Base-by-base conservation (phyloP, 2,329 filamentous ascomycete genomes). In the Ophiobolus disseminans region DNA sequence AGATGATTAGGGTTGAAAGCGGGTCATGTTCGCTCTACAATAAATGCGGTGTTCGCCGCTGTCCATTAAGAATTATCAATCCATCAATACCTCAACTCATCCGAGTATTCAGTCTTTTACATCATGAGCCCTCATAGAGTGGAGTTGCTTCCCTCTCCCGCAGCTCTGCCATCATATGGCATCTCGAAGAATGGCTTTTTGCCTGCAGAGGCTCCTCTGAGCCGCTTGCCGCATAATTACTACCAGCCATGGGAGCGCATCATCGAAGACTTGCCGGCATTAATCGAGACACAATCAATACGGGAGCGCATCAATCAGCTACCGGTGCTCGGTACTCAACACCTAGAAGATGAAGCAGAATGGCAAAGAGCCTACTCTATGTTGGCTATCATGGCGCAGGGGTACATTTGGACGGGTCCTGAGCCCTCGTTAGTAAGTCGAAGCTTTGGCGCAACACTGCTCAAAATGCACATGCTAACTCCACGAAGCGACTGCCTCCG, bases 221-320 rank as follows among this genome's bases (percentile, higher is more conserved):
- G 85, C 50, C 79, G 83, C 46, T 82, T 96, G 11, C 86, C 89
- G 11, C 87, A 95, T 62, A 84, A 86, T 3, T 94, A 94, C 76
- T 96, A 96, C 74, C 86, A 88, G 72, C 88, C 89, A 68, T 96
- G 91, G 91, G 91, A 96, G 74, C 81, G 85, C 35, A 83, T 94
- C 39, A 83, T 86, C 30, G 81, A 85, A 53, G 91, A 92, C 63
- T 78, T 96, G 13, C 90, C 93, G 70, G 80, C 82, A 1, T 79
- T 95, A 40, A 84, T 95, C 42, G 80, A 92, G 44, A 90, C 83
- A 69, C 87, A 86, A 66, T 84, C 89, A 44, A 80, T 96, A 49
- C 85, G 90, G 37, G 80, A 83, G 41, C 82, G 88, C 53, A 81
- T 95, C 48, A 85, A 93, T 61, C 78, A 80, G 39, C 80, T 96